Base-by-base conservation (phyloP, 768 basidiomycete genomes). In the Gloeopeniophorella convolvens region DNA sequence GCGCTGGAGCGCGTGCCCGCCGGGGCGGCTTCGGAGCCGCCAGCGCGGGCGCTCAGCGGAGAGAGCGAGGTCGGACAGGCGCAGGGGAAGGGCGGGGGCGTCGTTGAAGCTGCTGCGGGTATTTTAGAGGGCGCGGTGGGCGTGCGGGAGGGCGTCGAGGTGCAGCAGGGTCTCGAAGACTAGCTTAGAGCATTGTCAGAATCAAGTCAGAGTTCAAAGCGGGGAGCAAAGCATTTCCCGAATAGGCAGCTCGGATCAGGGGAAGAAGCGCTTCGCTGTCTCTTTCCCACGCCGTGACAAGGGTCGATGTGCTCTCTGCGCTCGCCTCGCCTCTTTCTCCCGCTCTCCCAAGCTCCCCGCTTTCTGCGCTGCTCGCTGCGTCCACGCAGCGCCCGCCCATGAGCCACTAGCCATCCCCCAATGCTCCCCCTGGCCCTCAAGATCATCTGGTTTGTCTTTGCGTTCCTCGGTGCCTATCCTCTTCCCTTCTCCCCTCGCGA, bases 1-100 rank as follows among this genome's bases (percentile, higher is more conserved):
- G 69, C 69, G 26, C 68, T 90, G 65, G 75, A 78, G 55, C 18
- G 23, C 12, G 3, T 49, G 7, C 35, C 44, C 18, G 16, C 18
- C 8, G 35, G 20, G 2, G 46, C 26, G 23, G 23, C 24, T 11
- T 21, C 27, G 16, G 30, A 45, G 23, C 44, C 32, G 30, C 44
- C 44, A 11, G 10, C 44, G 10, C 28, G 44, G 30, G 44, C 31
- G 28, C 16, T 23, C 16, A 21, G 23, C 23, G 31, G 31, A 20
- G 30, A 16, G 45, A 30, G 35, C 20, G 45, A 11, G 23, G 45
- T 24, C 21, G 36, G 24, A 16, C 13, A 7, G 9, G 36, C 20
- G 67, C 34, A 40, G 48, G 34, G 52, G 58, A 41, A 35, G 44
- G 41, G 59, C 59, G 47, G 31, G 37, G 16, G 33, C 16, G 33